phyloP scores from a whole-genome alignment of 106 monocot species.

The Apostasia shenzhenica region DNA sequence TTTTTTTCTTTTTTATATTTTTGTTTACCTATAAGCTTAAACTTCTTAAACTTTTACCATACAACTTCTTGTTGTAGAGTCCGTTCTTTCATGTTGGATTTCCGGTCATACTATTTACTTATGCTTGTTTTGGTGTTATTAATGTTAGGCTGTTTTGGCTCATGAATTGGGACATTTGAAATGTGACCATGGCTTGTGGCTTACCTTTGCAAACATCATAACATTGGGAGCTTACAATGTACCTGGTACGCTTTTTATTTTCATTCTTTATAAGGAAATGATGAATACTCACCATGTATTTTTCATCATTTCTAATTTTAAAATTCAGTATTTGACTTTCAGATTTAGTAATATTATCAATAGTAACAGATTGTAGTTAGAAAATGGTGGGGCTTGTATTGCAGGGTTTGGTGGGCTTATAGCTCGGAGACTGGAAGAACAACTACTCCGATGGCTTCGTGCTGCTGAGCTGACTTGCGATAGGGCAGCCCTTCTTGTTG shows the following conservation, averaged over 20 bases:
- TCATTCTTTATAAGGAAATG: not conserved
- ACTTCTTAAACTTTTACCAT: no score
- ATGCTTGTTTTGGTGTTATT: conserved; percentile 7
- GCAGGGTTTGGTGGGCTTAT: conserved; percentile 79
- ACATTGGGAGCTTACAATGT: conserved; percentile 78
- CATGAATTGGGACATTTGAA: conserved; percentile 96
- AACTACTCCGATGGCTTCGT: conserved; percentile 81
- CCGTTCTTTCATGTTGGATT: no score
- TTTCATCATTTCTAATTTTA: not conserved
- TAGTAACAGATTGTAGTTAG: not conserved
- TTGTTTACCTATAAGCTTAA: no score
- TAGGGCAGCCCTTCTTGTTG: conserved; percentile 93
- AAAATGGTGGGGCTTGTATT: not conserved
- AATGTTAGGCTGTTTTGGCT: conserved; percentile 84
- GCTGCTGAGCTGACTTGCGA: conserved; percentile 97
- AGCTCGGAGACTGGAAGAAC: conserved; percentile 84
- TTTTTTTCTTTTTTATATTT: no score
- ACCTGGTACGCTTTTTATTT: conserved; percentile 46
- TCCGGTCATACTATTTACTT: conserved; percentile 5
- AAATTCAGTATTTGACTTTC: not conserved
- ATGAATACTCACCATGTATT: not conserved
- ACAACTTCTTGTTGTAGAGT: no score
- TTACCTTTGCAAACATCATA: conserved; percentile 92
- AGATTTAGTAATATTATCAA: not conserved
- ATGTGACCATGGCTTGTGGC: conserved; percentile 97